Evolutionary conservation across 306 rosid genomes (phyloP).

Genomic region (Gynostemma pentaphyllum): DNA sequence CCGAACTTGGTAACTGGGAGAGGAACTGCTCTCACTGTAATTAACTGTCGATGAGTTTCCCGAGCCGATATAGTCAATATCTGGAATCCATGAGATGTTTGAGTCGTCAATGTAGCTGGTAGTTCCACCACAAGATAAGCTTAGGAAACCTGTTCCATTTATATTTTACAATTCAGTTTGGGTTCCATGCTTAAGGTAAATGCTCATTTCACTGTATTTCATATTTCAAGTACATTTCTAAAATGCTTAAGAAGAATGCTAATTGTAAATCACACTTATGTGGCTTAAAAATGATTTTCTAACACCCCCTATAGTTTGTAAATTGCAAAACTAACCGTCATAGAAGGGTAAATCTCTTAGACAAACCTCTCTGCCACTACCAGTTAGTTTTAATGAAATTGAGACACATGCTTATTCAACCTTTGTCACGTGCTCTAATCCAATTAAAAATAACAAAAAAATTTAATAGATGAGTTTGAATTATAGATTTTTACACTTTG

Average conservation of each 20-base stretch:
- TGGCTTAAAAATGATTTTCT: too few species aligned
- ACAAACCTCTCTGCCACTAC: neutral
- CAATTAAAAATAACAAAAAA: too few species aligned
- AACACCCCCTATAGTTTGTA: too few species aligned
- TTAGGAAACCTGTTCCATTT: constrained; percentile 58
- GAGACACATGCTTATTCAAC: too few species aligned
- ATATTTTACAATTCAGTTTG: neutral
- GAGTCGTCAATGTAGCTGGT: constrained; percentile 43
- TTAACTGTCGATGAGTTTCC: constrained; percentile 38
- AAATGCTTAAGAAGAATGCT: neutral
- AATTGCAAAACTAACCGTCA: too few species aligned
- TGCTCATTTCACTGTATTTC: neutral
- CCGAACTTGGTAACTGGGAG: constrained; percentile 31
- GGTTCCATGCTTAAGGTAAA: neutral
- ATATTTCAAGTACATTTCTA: neutral
- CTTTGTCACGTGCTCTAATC: too few species aligned
- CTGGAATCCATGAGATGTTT: constrained; percentile 64
- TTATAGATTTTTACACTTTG: too few species aligned
- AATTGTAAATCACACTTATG: too few species aligned
- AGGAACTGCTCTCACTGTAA: constrained; percentile 23
- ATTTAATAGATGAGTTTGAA: too few species aligned
- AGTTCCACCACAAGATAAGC: constrained; percentile 82
- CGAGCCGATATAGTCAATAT: constrained; percentile 38
- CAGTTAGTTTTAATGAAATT: too few species aligned
- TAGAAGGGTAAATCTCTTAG: too few species aligned